Evolutionary conservation across 345 rosid genomes (phyloP), one percentile per base, ranked within the genome.

Genomic region (Citrus mangshanensis): DNA sequence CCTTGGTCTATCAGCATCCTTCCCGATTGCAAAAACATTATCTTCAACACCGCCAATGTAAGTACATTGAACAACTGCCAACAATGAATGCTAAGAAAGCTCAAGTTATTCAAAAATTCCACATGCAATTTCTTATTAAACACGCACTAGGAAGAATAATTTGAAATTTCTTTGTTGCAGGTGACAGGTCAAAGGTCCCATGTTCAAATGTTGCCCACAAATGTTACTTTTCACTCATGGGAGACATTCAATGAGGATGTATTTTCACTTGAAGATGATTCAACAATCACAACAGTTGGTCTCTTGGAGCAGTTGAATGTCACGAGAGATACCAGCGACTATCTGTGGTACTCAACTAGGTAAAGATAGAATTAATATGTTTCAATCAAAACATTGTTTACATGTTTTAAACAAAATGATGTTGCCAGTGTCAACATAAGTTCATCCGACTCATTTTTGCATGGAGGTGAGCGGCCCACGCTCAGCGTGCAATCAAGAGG

Each of bases 1-100:
- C 89, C 95, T 72, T 95, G 98, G 98, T 95, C 98, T 76, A 88
- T 95, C 30, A 95, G 98, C 85, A 95, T 95, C 75, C 93, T 95
- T 81, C 95, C 97, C 18, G 92, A 95, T 78, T 95, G 98, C 87
- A 82, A 83, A 73, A 86, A 88, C 25, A 90, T 82, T 32, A 89
- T 82, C 74, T 81, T 89, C 85, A 95, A 93, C 88, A 95, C 98
- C 10, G 97, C 97, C 7, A 83, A 66, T 83, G 98, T 93, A 78
- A 83, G 87, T 77, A 34, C 30, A 34, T 51, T 58, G 13, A 27
- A 32, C 56, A 46, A 28, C 51, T 64, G 1, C 38, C 16, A 13
- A 67, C 4, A 37, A 37, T 19, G 28, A 22, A 21, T 35, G 28
- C 67, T 62, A 30, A 61, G 8, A 30, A 46, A 46, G 51, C 51